Percentiles rank a stretch among this genome's conserved stretches.
These are phyloP conservation scores for Umbilicaria muhlenbergii DNA, from an alignment of 495 filamentous ascomycete genomes.

Conservation along the genomic window DNA sequence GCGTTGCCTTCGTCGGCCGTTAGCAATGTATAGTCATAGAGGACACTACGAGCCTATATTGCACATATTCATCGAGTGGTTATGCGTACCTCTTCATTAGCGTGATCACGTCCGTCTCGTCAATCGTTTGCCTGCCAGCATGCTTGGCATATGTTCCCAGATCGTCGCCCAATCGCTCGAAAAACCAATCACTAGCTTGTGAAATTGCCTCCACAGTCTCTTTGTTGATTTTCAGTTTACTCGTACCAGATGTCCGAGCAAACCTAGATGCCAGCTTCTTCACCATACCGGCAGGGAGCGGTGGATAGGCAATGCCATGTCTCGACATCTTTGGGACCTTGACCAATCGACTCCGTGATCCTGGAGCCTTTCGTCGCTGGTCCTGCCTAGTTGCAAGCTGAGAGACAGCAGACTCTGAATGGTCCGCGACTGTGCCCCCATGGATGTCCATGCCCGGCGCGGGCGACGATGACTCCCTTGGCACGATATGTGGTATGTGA, in stretches of 20 bases:
- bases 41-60: constrained; percentile 1
- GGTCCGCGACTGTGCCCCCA: constrained; percentile 18
- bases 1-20: constrained; percentile 50
- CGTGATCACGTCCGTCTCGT: constrained; percentile 67
- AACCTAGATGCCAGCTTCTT: constrained; percentile 63
- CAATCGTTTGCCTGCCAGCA: constrained; percentile 68
- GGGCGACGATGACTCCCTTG: constrained; percentile 1
- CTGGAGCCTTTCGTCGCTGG: background rate
- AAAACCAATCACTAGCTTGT: constrained; percentile 75
- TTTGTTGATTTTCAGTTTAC: constrained; percentile 49
- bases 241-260: constrained; percentile 39
- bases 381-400: constrained; percentile 1
- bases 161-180: constrained; percentile 70
- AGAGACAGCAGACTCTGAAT: constrained; percentile 9
- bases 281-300: constrained; percentile 51
- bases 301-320: constrained; percentile 59
- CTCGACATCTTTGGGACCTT: constrained; percentile 49
- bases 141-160: constrained; percentile 66
- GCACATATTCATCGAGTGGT: constrained; percentile 11
- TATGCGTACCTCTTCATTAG: constrained; percentile 62
- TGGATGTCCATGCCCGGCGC: constrained; percentile 17
- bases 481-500: background rate
- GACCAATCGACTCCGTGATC: constrained; percentile 17
- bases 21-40: constrained; percentile 4
- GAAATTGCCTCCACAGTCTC: constrained; percentile 59